Base-by-base conservation (phyloP, 2,329 filamentous ascomycete species). In the Stagonosporopsis chrysanthemi region DNA sequence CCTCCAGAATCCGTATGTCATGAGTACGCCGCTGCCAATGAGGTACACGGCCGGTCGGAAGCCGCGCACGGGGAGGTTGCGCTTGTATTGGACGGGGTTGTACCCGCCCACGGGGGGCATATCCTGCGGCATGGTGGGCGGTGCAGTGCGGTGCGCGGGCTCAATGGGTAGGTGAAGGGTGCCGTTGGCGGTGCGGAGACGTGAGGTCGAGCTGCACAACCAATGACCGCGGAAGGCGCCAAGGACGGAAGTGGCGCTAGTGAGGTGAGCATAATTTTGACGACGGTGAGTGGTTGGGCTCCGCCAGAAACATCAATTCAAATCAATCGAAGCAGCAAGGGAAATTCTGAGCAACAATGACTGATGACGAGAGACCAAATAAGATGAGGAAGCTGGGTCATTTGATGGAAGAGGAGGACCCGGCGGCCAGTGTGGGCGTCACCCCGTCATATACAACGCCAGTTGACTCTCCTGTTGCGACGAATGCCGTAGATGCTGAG, bases 31-130 rank as follows among this genome's bases (percentile, higher is more conserved):
- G 78, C 92, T 87, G 63, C 87, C 91, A 68, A 91, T 75, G 65
- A 98, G 84, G 76, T 97, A 88, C 61, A 88, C 86, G 45, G 88
- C 84, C 17, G 95, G 94, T 59, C 90, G 88, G 85, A 98, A 96
- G 69, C 94, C 94, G 73, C 90, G 90, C 63, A 90, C 88, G 64
- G 95, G 95, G 62, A 99, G 83, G 82, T 98, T 98, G 80, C 95
- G 90, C 88, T 96, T 96, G 85, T 97, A 99, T 82, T 99, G 95
- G 67, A 99, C 90, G 79, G 94, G 89, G 79, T 88, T 90, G 81
- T 99, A 99, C 84, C 95, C 95, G 83, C 94, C 95, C 75, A 81
- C 79, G 71, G 95, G 95, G 83, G 95, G 95, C 87, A 99, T 91
- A 84, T 99, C 95, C 86, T 98, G 93, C 83, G 90, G 88, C 94